Percentiles rank a stretch among this genome's conserved stretches.
Evolutionary conservation across 768 basidiomycete species (phyloP).

Genomic region (Amanita jacksonii): DNA sequence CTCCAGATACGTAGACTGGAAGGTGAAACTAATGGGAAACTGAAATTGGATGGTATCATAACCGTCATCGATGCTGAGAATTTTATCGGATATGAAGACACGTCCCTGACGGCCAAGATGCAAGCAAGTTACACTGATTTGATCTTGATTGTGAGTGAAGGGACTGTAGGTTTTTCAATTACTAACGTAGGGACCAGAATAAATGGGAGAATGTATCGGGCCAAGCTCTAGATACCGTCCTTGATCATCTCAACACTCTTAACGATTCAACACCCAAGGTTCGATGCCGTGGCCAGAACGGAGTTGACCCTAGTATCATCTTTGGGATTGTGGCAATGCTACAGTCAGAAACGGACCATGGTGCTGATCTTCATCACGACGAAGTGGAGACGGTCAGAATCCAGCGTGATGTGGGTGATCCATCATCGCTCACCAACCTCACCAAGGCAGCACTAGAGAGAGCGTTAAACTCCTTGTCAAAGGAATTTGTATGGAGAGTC

Average conservation of each 20-base stretch:
- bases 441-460: constrained; percentile 28
- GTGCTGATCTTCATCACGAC: constrained; percentile 43
- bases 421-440: constrained; percentile 15
- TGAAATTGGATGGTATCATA: constrained; percentile 83
- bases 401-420: constrained; percentile 19
- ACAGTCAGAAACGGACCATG: constrained; percentile 30
- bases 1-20: constrained; percentile 92
- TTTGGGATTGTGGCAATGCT: constrained; percentile 89
- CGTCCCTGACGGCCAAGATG: constrained; percentile 85
- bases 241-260: constrained; percentile 82
- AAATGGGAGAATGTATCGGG: constrained; percentile 87
- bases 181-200: constrained; percentile 37
- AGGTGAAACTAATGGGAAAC: constrained; percentile 57
- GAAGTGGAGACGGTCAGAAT: constrained; percentile 81
- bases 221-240: constrained; percentile 66
- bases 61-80: constrained; percentile 91
- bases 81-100: constrained; percentile 89
- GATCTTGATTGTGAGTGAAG: constrained; percentile 61
- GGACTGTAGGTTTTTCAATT: constrained; percentile 1
- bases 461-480: constrained; percentile 46
- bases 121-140: constrained; percentile 94
- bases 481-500: constrained; percentile 69
- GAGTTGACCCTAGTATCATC: constrained; percentile 69
- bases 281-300: constrained; percentile 48
- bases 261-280: constrained; percentile 89